Evolutionary conservation across 176 grass and related monocot species (phyloP).

Genomic region (Ensete glaucum): DNA sequence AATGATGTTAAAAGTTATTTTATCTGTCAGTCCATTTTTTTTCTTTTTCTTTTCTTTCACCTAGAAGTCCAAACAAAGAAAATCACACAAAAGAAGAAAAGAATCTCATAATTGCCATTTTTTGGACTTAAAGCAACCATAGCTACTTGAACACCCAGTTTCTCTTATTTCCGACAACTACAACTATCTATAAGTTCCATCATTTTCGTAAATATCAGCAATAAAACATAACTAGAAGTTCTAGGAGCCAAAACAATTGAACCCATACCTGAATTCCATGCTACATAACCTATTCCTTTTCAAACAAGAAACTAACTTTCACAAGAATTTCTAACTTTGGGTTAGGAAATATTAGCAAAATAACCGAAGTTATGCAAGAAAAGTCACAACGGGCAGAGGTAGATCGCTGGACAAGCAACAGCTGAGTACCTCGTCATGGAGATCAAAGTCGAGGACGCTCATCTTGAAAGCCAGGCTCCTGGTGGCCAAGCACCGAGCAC

Average conservation of each 20-base stretch:
- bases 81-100: neutral
- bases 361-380: neutral
- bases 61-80: neutral
- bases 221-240: neutral
- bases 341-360: neutral
- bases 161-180: neutral
- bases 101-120: neutral
- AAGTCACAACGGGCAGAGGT: constrained; percentile 4
- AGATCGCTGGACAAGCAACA: no score
- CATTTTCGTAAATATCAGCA: neutral
- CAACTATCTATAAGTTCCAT: neutral
- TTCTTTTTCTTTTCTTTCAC: neutral
- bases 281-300: neutral
- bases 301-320: no score
- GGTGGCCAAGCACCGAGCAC: constrained; percentile 70
- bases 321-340: neutral
- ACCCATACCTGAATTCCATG: neutral
- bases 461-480: constrained; percentile 91
- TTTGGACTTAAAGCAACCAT: neutral
- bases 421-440: constrained; percentile 27
- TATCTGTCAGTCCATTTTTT: neutral
- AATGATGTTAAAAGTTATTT: neutral
- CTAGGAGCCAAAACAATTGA: neutral
- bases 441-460: constrained; percentile 89
- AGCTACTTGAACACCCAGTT: neutral